Evolutionary conservation across 2,329 filamentous ascomycete genomes (phyloP).

Genomic region (Chaetomium strumarium): DNA sequence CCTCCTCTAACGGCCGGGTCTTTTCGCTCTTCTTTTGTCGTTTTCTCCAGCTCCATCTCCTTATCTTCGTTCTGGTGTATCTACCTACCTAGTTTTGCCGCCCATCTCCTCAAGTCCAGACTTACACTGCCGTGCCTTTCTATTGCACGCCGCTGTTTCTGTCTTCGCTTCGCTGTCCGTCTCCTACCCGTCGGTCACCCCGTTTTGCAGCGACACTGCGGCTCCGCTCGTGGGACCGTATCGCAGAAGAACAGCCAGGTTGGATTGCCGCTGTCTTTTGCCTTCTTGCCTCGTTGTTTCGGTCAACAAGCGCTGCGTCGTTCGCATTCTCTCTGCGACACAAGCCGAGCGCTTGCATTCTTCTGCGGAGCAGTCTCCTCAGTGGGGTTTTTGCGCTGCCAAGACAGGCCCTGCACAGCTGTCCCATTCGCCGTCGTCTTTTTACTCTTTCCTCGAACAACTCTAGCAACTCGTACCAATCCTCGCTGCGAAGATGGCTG

Average conservation of each 20-base stretch:
- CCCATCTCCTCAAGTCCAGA: slow-evolving; percentile 4
- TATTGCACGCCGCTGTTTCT: slow-evolving; percentile 1
- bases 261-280: not conserved
- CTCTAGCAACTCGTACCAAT: slow-evolving; percentile 14
- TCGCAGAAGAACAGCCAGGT: not conserved
- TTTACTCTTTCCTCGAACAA: slow-evolving; percentile 6
- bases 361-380: slow-evolving; percentile 12
- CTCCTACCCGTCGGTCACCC: not conserved
- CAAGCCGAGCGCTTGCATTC: too few relatives aligned
- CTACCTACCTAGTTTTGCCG: slow-evolving; percentile 14
- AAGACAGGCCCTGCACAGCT: slow-evolving; percentile 15
- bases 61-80: slow-evolving; percentile 18
- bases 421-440: slow-evolving; percentile 21
- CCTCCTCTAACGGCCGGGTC: slow-evolving; percentile 38
- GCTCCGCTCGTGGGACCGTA: not conserved
- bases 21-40: slow-evolving; percentile 35
- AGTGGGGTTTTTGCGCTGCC: slow-evolving; percentile 19
- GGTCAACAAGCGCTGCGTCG: slow-evolving; percentile 1
- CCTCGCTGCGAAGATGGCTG: slow-evolving; percentile 59
- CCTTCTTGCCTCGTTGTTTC: not conserved
- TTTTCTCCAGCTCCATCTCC: slow-evolving; percentile 26
- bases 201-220: not conserved
- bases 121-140: slow-evolving; percentile 4
- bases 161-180: slow-evolving; percentile 12
- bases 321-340: not conserved